A percentile compares a stretch with the other conserved stretches of the same genome.
phyloP scores from a whole-genome alignment of 2,329 filamentous ascomycete genomes.

The Sclerotinia subarctica region DNA sequence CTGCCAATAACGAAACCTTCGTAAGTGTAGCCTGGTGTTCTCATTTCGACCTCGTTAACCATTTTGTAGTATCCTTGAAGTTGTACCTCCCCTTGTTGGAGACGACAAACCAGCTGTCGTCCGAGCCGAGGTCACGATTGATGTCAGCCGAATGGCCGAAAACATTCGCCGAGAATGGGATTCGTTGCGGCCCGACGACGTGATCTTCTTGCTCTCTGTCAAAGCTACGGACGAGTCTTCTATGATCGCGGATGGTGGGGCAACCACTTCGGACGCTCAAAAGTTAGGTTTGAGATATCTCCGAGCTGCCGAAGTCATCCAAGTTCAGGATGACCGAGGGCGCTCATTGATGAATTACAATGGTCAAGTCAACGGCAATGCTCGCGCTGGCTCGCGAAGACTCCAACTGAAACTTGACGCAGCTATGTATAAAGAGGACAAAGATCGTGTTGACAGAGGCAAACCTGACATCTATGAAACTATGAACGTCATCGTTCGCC shows the following conservation, averaged over 20 bases:
- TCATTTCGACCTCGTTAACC: slow-evolving; percentile 24
- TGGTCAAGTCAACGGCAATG: slow-evolving; percentile 61
- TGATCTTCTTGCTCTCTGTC: slow-evolving; percentile 81
- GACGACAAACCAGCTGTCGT: slow-evolving; percentile 80
- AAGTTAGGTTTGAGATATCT: slow-evolving; percentile 67
- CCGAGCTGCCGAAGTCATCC: slow-evolving; percentile 79
- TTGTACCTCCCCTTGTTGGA: slow-evolving; percentile 78
- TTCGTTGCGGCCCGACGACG: slow-evolving; percentile 77
- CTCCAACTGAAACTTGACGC: slow-evolving; percentile 81
- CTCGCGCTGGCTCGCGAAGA: slow-evolving; percentile 59
- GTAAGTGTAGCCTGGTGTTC: slow-evolving; percentile 25
- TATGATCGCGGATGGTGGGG: slow-evolving; percentile 53
- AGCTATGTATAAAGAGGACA: slow-evolving; percentile 72
- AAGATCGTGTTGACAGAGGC: slow-evolving; percentile 60
- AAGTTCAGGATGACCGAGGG: slow-evolving; percentile 82
- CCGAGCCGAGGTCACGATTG: slow-evolving; percentile 79
- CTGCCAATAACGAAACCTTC: slow-evolving; percentile 81
- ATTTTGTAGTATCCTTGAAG: slow-evolving; percentile 66
- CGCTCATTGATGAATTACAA: slow-evolving; percentile 63
- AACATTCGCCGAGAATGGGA: slow-evolving; percentile 86
- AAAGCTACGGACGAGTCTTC: slow-evolving; percentile 55
- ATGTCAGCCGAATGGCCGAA: slow-evolving; percentile 75
- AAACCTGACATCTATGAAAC: slow-evolving; percentile 76
- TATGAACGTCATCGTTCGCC: slow-evolving; percentile 81
- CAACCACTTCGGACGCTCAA: slow-evolving; percentile 50